Percentiles rank a stretch among this genome's conserved stretches.
These are phyloP conservation scores for Punctularia strigosozonata DNA, from an alignment of 768 basidiomycete genomes.

Conservation along the genomic window DNA sequence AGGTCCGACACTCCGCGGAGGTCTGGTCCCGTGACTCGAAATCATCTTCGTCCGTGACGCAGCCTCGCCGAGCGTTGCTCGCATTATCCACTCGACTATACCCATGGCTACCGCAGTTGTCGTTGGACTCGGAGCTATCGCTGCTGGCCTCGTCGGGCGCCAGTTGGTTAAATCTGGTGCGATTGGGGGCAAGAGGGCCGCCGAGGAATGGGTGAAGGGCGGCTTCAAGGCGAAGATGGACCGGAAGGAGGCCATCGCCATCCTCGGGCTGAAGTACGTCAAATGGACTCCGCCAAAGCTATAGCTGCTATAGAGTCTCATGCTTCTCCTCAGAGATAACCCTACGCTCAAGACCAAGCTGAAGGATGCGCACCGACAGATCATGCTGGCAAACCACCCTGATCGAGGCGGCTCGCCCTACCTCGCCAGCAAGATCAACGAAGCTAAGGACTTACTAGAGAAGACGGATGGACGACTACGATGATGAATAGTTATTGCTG, in stretches of 20 bases:
- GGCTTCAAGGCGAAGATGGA: slow-evolving; percentile 98
- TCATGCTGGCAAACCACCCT: slow-evolving; percentile 98
- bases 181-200: slow-evolving; percentile 45
- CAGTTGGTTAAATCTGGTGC: slow-evolving; percentile 54
- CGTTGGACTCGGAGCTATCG: slow-evolving; percentile 66
- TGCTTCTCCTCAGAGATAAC: slow-evolving; percentile 49
- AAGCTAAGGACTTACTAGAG: slow-evolving; percentile 89
- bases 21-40: too few relatives aligned
- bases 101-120: slow-evolving; percentile 72
- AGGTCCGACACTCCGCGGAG: too few relatives aligned
- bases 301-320: background rate
- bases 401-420: slow-evolving; percentile 99
- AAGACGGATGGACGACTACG: slow-evolving; percentile 47
- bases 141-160: slow-evolving; percentile 65
- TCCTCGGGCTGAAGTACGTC: slow-evolving; percentile 86
- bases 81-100: too few relatives aligned
- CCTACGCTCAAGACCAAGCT: slow-evolving; percentile 61
- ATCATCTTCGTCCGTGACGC: too few relatives aligned
- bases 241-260: slow-evolving; percentile 79
- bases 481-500: too few relatives aligned
- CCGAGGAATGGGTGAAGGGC: slow-evolving; percentile 83
- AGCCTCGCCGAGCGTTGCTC: too few relatives aligned
- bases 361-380: slow-evolving; percentile 92
- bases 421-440: slow-evolving; percentile 96
- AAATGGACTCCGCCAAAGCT: background rate